phyloP scores from a whole-genome alignment of 176 grass and related monocot genomes.

The Triticum turgidum region DNA sequence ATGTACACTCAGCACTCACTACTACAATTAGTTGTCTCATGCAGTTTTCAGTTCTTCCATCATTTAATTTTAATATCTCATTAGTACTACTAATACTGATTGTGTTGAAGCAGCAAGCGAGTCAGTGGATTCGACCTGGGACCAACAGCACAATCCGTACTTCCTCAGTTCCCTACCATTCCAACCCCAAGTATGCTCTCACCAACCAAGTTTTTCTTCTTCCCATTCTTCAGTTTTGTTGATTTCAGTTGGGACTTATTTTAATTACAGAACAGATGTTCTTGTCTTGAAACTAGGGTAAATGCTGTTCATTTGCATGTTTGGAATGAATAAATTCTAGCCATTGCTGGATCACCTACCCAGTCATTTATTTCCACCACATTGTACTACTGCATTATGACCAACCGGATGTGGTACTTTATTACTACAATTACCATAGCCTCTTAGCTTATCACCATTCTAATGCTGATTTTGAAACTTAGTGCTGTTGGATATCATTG shows the following conservation, averaged over 20 bases:
- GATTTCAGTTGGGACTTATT: slow-evolving; percentile 20
- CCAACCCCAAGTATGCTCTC: slow-evolving; percentile 59
- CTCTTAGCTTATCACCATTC: slow-evolving; percentile 7
- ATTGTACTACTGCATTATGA: slow-evolving; percentile 10
- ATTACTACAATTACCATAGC: neutral
- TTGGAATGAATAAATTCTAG: slow-evolving; percentile 20
- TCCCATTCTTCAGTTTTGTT: slow-evolving; percentile 29
- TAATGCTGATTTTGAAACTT: slow-evolving; percentile 2
- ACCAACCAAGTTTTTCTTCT: slow-evolving; percentile 16
- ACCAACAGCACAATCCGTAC: slow-evolving; percentile 55
- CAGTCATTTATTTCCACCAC: neutral
- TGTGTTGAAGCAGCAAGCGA: slow-evolving; percentile 67
- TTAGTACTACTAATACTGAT: slow-evolving; percentile 9
- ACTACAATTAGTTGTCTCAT: neutral
- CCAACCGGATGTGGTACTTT: neutral
- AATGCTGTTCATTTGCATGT: slow-evolving; percentile 21
- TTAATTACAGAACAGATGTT: neutral
- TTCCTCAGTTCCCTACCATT: slow-evolving; percentile 46
- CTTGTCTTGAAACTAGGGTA: slow-evolving; percentile 7
- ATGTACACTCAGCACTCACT: neutral
- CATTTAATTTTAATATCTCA: slow-evolving; percentile 12
- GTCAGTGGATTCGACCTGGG: slow-evolving; percentile 94
- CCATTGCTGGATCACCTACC: neutral
- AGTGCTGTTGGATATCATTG: neutral
- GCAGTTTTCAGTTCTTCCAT: slow-evolving; percentile 21